These are phyloP conservation scores for Citrus trifoliata DNA, from an alignment of 345 rosid genomes.

Conservation along the genomic window DNA sequence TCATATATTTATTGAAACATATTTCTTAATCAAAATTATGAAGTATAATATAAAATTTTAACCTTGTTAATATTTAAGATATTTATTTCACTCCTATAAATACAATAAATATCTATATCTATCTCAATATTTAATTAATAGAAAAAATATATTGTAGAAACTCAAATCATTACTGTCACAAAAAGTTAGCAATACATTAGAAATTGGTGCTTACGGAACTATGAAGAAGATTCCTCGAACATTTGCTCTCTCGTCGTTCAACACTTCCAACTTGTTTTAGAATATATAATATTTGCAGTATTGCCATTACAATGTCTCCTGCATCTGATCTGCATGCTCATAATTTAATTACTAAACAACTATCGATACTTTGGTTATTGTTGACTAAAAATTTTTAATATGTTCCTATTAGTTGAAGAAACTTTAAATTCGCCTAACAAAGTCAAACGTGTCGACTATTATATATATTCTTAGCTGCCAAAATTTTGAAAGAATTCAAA, in stretches of 20 bases:
- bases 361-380: neutral
- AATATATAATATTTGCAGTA: neutral
- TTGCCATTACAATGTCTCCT: neutral
- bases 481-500: neutral
- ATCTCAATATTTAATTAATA: too few relatives aligned
- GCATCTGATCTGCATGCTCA: too few relatives aligned
- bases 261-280: conserved; percentile 18
- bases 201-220: conserved; percentile 10
- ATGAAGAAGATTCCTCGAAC: neutral
- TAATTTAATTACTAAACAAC: neutral
- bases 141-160: too few relatives aligned
- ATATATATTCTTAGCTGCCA: neutral
- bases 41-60: too few relatives aligned
- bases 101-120: fast-evolving
- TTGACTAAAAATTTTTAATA: neutral
- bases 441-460: neutral
- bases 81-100: fast-evolving
- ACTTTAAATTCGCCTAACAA: neutral
- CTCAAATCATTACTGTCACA: too few relatives aligned
- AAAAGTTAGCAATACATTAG: neutral
- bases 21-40: fast-evolving
- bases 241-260: neutral
- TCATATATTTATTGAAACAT: too few relatives aligned
- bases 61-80: fast-evolving
- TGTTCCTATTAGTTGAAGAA: neutral